A percentile compares a stretch with the other conserved stretches of the same genome.
phyloP scores from a whole-genome alignment of 2,329 filamentous ascomycete genomes.

The Pseudopyricularia cyperi region DNA sequence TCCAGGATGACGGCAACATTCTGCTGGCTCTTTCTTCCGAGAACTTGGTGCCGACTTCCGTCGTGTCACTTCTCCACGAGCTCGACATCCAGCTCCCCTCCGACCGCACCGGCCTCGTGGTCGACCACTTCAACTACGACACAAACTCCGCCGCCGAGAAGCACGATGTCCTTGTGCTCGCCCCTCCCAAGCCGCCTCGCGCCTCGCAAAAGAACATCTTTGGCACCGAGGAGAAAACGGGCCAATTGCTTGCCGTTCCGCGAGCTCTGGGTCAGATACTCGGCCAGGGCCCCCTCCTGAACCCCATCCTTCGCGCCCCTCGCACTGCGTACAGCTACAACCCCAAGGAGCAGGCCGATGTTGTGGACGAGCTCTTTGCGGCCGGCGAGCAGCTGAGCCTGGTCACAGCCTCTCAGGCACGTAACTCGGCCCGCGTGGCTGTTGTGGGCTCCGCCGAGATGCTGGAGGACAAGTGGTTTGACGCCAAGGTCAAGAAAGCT shows the following conservation, averaged over 20 bases:
- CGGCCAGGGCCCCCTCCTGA: conserved; percentile 63
- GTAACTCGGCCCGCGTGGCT: conserved; percentile 83
- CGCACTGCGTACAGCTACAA: conserved; percentile 87
- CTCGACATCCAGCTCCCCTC: conserved; percentile 78
- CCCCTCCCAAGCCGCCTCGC: conserved; percentile 51
- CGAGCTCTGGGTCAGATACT: conserved; percentile 69
- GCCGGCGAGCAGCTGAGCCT: conserved; percentile 73
- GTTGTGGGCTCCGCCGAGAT: conserved; percentile 79
- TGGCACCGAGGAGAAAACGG: conserved; percentile 36
- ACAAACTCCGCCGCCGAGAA: conserved; percentile 59
- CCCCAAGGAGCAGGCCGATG: conserved; percentile 67
- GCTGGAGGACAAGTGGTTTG: conserved; percentile 81
- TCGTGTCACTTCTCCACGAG: conserved; percentile 71
- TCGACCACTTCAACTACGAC: conserved; percentile 96
- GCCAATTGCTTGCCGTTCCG: conserved; percentile 63
- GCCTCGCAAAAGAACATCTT: conserved; percentile 69
- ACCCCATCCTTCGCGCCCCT: conserved; percentile 71
- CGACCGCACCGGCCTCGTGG: conserved; percentile 72
- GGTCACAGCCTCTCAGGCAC: conserved; percentile 76
- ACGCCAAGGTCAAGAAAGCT: conserved; percentile 58
- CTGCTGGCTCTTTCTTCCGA: conserved; percentile 70
- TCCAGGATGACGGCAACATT: conserved; percentile 84
- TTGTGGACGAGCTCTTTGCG: conserved; percentile 71
- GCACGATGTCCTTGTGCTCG: conserved; percentile 78
- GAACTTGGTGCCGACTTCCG: conserved; percentile 53